phyloP scores from a whole-genome alignment of 2,329 filamentous ascomycete genomes.

The Capronia americana region DNA sequence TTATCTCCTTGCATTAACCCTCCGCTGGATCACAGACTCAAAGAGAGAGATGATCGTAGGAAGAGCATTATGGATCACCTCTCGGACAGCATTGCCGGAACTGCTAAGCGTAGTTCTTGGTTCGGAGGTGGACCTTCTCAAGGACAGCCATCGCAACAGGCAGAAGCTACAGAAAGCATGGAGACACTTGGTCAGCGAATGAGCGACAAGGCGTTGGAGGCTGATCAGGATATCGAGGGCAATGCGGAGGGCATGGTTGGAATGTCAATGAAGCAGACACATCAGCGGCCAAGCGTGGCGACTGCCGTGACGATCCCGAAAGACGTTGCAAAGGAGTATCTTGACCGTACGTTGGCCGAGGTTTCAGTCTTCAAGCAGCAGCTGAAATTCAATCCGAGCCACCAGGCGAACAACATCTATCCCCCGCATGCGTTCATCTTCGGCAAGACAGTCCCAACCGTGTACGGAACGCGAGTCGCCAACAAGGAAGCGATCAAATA shows the following conservation, averaged over 20 bases:
- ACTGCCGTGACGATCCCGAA: conserved; percentile 58
- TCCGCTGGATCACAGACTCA: conserved; percentile 60
- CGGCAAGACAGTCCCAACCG: conserved; percentile 83
- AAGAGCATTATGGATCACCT: conserved; percentile 55
- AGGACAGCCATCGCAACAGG: conserved; percentile 3
- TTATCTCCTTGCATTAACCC: conserved; percentile 79
- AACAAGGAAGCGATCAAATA: conserved; percentile 75
- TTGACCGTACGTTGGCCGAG: conserved; percentile 74
- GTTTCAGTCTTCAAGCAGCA: conserved; percentile 78
- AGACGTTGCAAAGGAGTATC: conserved; percentile 67
- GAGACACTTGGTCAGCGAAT: conserved; percentile 20
- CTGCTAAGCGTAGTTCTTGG: conserved; percentile 30
- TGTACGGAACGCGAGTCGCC: conserved; percentile 78
- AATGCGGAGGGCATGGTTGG: conserved; percentile 30
- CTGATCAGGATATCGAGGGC: conserved; percentile 31
- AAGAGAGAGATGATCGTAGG: conserved; percentile 44
- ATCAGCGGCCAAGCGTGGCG: conserved; percentile 43
- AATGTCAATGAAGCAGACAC: conserved; percentile 31
- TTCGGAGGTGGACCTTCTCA: conserved; percentile 17
- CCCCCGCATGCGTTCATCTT: conserved; percentile 85
- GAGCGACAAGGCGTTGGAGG: conserved; percentile 45
- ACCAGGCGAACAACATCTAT: conserved; percentile 72
- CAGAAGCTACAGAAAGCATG: conserved; percentile 4
- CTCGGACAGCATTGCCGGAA: conserved; percentile 52
- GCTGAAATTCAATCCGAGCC: conserved; percentile 65